Evolutionary conservation across 345 rosid species (phyloP).

Genomic region (Arabidopsis arenosa): DNA sequence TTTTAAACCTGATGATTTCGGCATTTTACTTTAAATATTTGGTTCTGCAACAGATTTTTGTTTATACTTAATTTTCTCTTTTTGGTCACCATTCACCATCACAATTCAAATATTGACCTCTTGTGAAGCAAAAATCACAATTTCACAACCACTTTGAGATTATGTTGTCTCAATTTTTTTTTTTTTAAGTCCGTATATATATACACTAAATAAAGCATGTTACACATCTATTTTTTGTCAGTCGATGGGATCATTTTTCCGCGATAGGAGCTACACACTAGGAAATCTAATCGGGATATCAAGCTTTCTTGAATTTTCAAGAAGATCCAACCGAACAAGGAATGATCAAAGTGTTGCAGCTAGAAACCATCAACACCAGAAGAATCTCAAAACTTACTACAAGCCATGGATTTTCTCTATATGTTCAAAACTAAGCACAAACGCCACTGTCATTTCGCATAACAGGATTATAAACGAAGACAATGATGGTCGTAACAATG

Average conservation of each 20-base stretch:
- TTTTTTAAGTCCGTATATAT: not conserved
- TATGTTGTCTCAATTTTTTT: not conserved
- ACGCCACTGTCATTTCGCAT: conserved; percentile 54
- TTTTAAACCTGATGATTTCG: not conserved
- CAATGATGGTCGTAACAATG: conserved; percentile 25
- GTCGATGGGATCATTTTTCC: conserved; percentile 85
- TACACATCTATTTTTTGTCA: conserved; percentile 38
- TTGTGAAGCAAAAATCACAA: conserved; percentile 27
- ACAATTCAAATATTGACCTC: not conserved
- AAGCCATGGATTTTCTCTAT: conserved; percentile 73
- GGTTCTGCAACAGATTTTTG: not conserved
- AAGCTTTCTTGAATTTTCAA: conserved; percentile 62
- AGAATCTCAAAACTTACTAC: conserved; percentile 57
- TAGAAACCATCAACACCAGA: conserved; percentile 43
- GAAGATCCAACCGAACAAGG: conserved; percentile 61
- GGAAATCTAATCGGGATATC: conserved; percentile 84
- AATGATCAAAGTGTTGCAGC: conserved; percentile 42
- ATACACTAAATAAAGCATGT: not conserved
- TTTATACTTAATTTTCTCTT: not conserved
- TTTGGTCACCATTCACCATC: conserved; percentile 38
- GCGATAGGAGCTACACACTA: conserved; percentile 70
- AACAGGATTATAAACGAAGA: conserved; percentile 30
- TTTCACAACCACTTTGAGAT: conserved; percentile 26
- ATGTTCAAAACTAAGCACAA: conserved; percentile 74
- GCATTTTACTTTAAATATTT: not conserved